Conservation (phyloP, 768 basidiomycete species). For the Hericium coralloides region DNA sequence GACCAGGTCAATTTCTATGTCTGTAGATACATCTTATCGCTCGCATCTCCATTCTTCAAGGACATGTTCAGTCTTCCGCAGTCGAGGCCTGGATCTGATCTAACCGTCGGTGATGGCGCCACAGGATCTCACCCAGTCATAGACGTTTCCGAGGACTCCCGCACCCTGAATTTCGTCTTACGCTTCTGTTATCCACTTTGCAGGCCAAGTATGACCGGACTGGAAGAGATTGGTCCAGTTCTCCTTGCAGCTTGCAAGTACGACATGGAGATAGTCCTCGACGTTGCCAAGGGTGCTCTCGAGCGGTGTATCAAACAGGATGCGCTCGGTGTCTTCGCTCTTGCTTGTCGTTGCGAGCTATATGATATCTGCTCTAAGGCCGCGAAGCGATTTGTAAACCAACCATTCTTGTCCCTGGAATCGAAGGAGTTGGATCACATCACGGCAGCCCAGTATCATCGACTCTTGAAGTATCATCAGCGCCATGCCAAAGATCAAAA, state of each 20-base stretch:
- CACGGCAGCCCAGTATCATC: slow-evolving; percentile 2
- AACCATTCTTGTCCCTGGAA: not conserved
- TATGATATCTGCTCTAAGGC: not conserved
- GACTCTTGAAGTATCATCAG: not conserved
- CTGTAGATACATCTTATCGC: not conserved
- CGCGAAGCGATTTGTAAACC: not conserved
- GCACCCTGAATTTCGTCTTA: not conserved
- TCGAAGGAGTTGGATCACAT: not conserved
- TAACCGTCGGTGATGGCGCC: not conserved
- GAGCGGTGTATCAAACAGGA: not conserved
- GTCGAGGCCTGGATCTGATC: not conserved
- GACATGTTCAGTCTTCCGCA: not conserved
- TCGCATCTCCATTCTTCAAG: not conserved
- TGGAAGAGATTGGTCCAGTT: not conserved
- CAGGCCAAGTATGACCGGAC: not conserved
- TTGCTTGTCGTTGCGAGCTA: not conserved
- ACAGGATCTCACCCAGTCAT: not conserved
- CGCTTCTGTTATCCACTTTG: not conserved
- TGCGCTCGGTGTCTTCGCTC: not conserved
- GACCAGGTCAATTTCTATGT: not conserved
- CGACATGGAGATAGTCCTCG: not conserved
- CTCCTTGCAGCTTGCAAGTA: not conserved
- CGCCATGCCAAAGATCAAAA: not conserved
- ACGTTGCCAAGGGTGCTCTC: not conserved
- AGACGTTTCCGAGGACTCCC: not conserved